Conservation (phyloP, 345 rosid species). For the Brassica napus region DNA sequence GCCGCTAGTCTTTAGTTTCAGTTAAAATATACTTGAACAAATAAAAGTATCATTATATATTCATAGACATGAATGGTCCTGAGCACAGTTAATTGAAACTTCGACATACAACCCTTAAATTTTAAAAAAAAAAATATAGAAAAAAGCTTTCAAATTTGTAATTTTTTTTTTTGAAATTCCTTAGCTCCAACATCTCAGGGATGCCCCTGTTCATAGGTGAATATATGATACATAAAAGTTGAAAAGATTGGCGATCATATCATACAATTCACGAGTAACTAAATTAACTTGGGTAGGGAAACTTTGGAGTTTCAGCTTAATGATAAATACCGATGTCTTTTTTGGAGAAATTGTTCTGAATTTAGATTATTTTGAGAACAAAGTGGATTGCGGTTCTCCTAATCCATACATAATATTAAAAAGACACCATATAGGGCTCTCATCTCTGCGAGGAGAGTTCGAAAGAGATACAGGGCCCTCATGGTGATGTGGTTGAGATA, state of each 20-base stretch:
- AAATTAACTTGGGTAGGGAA: not conserved
- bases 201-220: not conserved
- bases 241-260: not conserved
- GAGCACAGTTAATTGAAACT: no score
- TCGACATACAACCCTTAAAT: no score
- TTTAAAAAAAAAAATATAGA: no score
- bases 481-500: no score
- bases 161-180: no score
- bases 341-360: not conserved
- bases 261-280: not conserved
- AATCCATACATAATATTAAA: not conserved
- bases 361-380: not conserved
- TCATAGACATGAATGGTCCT: not conserved
- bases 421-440: not conserved
- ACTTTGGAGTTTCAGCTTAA: not conserved
- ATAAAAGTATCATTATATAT: not conserved
- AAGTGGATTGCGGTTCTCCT: not conserved
- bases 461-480: no score
- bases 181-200: no score
- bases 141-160: no score
- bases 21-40: not conserved
- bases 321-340: not conserved
- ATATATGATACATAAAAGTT: conserved; percentile 1
- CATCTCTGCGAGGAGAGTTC: no score
- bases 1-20: not conserved